A percentile compares a stretch with the other conserved stretches of the same genome.
Evolutionary conservation across 2,329 filamentous ascomycete species (phyloP).

Genomic region (Dactylella cylindrospora): DNA sequence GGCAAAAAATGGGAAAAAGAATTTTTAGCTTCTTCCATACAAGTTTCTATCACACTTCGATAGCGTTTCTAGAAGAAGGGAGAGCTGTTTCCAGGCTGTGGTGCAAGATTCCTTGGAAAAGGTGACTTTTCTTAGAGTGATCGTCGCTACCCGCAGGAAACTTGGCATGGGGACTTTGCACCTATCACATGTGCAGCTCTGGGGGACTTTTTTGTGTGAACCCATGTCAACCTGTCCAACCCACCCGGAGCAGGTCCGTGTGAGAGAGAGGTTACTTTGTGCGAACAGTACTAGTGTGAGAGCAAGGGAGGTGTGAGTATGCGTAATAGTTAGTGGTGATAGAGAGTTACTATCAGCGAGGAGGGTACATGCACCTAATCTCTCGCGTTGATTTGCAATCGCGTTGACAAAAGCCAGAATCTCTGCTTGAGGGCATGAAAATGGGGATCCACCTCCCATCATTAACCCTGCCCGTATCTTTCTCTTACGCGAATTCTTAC

Average conservation of each 20-base stretch:
- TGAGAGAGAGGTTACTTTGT: too few species aligned
- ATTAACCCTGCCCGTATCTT: too few species aligned
- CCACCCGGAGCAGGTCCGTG: too few species aligned
- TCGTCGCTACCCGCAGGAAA: conserved; percentile 42
- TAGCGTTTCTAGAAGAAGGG: conserved; percentile 43
- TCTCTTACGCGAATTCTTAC: too few species aligned
- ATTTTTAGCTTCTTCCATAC: conserved; percentile 15
- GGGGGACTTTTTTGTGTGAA: too few species aligned
- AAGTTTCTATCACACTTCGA: conserved; percentile 37
- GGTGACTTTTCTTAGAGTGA: conserved; percentile 30
- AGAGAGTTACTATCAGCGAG: too few species aligned
- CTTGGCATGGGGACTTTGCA: conserved; percentile 15
- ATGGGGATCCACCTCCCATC: too few species aligned
- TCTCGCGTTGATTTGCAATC: conserved; percentile 40
- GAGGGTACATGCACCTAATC: conserved; percentile 9
- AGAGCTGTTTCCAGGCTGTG: conserved; percentile 11
- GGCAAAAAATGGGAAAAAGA: too few species aligned
- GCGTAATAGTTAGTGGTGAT: too few species aligned
- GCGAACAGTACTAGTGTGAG: too few species aligned
- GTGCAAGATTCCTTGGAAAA: conserved; percentile 32
- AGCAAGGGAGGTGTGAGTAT: too few species aligned
- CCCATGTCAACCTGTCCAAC: conserved; percentile 38
- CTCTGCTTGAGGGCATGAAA: too few species aligned
- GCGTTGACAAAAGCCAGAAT: conserved; percentile 40
- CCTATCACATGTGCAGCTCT: conserved; percentile 41